These are phyloP conservation scores for Mycosarcoma mackinlayi DNA, from an alignment of 1,284 basidiomycete species.

Conservation along the genomic window DNA sequence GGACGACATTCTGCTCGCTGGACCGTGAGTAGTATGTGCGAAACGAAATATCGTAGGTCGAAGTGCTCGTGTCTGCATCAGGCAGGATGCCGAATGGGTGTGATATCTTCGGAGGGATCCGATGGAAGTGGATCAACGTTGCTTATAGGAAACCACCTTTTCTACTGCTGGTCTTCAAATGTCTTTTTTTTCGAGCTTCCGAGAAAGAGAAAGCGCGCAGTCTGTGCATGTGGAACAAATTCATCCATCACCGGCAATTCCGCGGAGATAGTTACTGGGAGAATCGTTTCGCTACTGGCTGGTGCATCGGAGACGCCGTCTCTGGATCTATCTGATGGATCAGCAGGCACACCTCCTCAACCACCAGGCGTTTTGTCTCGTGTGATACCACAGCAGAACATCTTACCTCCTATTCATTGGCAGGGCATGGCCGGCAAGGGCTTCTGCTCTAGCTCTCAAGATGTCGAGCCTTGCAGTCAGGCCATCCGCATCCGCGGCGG, in stretches of 20 bases:
- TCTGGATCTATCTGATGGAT: no score
- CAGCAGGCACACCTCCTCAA: no score
- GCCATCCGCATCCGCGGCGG: constrained; percentile 3
- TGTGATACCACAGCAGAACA: no score
- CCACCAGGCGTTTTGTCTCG: no score
- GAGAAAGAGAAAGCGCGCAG: no score
- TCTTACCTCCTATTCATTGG: no score
- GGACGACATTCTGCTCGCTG: constrained; percentile 37
- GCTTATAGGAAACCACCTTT: no score
- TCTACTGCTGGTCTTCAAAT: no score
- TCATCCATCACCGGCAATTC: constrained; percentile 2
- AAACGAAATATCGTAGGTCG: constrained; percentile 6
- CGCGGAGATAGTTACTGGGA: constrained; percentile 28
- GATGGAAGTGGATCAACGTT: no score
- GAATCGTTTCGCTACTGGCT: no score
- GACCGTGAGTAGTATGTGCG: not conserved
- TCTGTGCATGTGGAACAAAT: no score
- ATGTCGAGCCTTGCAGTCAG: constrained; percentile 17
- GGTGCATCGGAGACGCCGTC: no score
- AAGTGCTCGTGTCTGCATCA: constrained; percentile 21
- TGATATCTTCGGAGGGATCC: not conserved
- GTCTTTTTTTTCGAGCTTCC: constrained; percentile 4
- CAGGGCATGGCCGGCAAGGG: not conserved
- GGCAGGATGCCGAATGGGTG: not conserved
- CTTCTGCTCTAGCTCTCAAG: not conserved